Evolutionary conservation across 441 rosid genomes (phyloP).

Genomic region (Adansonia rubrostipa): DNA sequence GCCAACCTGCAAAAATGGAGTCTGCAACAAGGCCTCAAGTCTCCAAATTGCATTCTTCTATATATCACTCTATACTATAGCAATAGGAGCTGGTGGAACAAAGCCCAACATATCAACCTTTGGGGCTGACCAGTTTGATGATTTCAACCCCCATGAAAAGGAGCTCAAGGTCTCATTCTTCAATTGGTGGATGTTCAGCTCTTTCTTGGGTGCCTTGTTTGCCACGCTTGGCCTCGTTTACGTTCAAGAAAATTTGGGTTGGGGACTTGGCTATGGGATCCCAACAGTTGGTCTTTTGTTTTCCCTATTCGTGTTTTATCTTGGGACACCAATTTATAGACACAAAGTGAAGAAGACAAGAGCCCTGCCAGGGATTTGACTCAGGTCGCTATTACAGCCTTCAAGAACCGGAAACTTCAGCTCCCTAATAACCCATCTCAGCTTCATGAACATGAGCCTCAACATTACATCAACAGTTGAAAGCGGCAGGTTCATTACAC

Average conservation of each 20-base stretch:
- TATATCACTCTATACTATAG: constrained; percentile 69
- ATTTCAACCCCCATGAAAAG: constrained; percentile 55
- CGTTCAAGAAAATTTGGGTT: constrained; percentile 82
- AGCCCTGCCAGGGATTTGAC: constrained; percentile 68
- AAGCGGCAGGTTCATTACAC: constrained; percentile 73
- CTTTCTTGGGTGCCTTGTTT: constrained; percentile 73
- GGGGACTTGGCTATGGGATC: constrained; percentile 89
- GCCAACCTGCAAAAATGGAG: constrained; percentile 65
- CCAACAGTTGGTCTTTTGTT: constrained; percentile 73
- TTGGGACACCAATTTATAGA: constrained; percentile 83
- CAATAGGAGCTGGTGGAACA: constrained; percentile 86
- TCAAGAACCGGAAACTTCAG: constrained; percentile 56
- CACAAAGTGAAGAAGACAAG: constrained; percentile 62
- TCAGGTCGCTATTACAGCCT: constrained; percentile 59
- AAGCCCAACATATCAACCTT: constrained; percentile 92
- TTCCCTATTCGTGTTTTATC: constrained; percentile 68
- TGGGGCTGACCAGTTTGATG: constrained; percentile 95
- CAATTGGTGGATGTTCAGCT: constrained; percentile 96
- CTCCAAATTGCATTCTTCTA: constrained; percentile 72
- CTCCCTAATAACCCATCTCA: constrained; percentile 53
- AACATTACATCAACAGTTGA: constrained; percentile 56
- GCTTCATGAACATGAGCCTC: constrained; percentile 65
- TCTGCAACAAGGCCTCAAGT: constrained; percentile 70
- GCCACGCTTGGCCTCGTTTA: constrained; percentile 85
- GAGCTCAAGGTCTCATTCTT: constrained; percentile 79